These are phyloP conservation scores for Pseudogymnoascus sp. DNA, from an alignment of 2,329 filamentous ascomycete species.

Conservation along the genomic window DNA sequence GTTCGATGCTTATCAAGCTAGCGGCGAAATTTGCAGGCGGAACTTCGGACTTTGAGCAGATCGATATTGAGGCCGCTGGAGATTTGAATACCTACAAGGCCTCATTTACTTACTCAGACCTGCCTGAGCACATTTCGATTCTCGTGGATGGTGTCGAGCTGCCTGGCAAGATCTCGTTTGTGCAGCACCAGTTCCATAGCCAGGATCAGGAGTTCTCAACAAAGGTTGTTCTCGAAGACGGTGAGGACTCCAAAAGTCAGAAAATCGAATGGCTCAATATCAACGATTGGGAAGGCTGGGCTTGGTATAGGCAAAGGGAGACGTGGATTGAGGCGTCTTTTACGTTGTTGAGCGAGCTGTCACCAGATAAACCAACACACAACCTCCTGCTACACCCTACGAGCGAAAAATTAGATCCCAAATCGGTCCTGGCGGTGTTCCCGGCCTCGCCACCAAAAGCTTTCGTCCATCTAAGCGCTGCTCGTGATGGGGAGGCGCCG, in stretches of 20 bases:
- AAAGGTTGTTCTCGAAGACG: no score
- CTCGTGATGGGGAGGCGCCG: slow-evolving; percentile 7
- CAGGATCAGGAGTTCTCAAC: no score
- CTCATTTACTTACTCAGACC: no score
- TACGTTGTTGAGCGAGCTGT: slow-evolving; percentile 8
- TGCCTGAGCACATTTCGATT: no score
- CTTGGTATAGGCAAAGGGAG: slow-evolving; percentile 10
- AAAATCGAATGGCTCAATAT: slow-evolving; percentile 13
- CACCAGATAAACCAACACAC: slow-evolving; percentile 7
- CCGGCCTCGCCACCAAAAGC: slow-evolving; percentile 5
- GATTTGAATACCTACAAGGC: no score
- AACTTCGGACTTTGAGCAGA: no score
- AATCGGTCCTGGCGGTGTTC: slow-evolving; percentile 8
- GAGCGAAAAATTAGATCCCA: slow-evolving; percentile 1
- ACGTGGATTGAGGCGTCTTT: slow-evolving; percentile 12
- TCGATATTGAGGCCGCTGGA: no score
- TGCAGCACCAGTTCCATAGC: no score
- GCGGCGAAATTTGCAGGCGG: no score
- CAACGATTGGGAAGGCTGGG: slow-evolving; percentile 11
- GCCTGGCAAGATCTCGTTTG: no score
- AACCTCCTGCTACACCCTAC: slow-evolving; percentile 8
- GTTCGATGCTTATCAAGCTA: no score
- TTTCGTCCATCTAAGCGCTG: slow-evolving; percentile 9
- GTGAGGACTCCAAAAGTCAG: slow-evolving; percentile 10
- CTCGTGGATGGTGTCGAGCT: no score